Conservation (phyloP, 129 eudicot genomes). For the Escallonia rubra region DNA sequence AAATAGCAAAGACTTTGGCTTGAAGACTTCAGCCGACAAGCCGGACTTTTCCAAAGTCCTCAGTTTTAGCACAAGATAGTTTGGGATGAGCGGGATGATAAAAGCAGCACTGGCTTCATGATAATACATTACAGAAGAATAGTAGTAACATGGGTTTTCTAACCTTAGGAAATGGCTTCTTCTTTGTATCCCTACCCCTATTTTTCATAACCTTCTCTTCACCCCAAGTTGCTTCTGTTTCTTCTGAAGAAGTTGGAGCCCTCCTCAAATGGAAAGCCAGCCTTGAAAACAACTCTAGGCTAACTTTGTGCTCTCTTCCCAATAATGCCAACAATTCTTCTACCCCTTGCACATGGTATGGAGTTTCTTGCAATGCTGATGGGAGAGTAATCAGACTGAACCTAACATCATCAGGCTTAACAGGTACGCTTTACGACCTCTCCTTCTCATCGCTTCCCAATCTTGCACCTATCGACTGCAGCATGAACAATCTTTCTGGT, state of each 20-base stretch:
- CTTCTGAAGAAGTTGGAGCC: conserved; percentile 12
- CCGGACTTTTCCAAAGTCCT: too few relatives aligned
- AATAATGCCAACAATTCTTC: neutral
- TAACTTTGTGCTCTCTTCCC: conserved; percentile 21
- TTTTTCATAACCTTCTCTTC: neutral
- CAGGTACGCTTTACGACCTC: conserved; percentile 30
- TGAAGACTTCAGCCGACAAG: too few relatives aligned
- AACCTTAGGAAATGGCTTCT: neutral
- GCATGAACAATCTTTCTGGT: neutral
- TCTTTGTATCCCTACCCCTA: neutral
- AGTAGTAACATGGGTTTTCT: neutral
- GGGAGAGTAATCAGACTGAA: conserved; percentile 5
- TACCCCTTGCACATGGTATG: conserved; percentile 18
- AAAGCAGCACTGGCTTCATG: too few relatives aligned
- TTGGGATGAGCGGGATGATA: too few relatives aligned
- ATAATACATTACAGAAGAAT: too few relatives aligned
- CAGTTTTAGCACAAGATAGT: too few relatives aligned
- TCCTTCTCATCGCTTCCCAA: conserved; percentile 19
- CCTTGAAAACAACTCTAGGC: conserved; percentile 16
- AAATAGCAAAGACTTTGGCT: neutral
- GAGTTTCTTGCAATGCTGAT: conserved; percentile 16
- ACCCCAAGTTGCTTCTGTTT: neutral
- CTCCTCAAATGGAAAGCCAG: conserved; percentile 26
- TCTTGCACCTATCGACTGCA: conserved; percentile 17
- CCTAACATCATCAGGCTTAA: conserved; percentile 14